Conservation (phyloP, 2,329 filamentous ascomycete species). For the Macroventuria anomochaeta region DNA sequence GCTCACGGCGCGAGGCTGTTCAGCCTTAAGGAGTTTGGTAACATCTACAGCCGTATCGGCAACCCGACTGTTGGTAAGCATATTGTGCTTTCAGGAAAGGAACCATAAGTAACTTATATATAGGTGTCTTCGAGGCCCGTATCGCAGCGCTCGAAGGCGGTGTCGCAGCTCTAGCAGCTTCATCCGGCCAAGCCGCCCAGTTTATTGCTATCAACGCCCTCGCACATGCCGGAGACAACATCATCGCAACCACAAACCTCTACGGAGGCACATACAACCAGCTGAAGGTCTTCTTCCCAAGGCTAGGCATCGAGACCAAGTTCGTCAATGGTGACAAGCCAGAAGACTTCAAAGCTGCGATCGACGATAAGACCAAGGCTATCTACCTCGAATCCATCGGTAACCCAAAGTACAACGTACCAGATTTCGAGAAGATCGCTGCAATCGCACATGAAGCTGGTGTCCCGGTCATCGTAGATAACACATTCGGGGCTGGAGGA, state of each 20-base stretch:
- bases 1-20: constrained; percentile 95
- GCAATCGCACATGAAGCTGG: constrained; percentile 75
- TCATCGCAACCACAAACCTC: constrained; percentile 86
- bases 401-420: constrained; percentile 92
- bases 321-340: constrained; percentile 83
- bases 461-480: constrained; percentile 71
- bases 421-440: constrained; percentile 86
- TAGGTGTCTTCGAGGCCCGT: constrained; percentile 92
- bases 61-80: constrained; percentile 68
- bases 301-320: constrained; percentile 87
- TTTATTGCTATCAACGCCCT: constrained; percentile 88
- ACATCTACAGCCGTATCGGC: constrained; percentile 93
- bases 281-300: constrained; percentile 86
- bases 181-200: constrained; percentile 89
- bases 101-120: constrained; percentile 66
- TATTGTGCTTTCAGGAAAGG: no score
- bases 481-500: constrained; percentile 93
- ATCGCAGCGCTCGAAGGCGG: constrained; percentile 96
- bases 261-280: constrained; percentile 97
- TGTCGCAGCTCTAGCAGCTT: constrained; percentile 80
- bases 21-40: constrained; percentile 94
- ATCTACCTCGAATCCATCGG: constrained; percentile 87
- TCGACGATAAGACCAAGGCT: constrained; percentile 93
- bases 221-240: constrained; percentile 90
- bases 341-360: constrained; percentile 78